Evolutionary conservation across 345 rosid genomes (phyloP).

Genomic region (Psidium guajava): DNA sequence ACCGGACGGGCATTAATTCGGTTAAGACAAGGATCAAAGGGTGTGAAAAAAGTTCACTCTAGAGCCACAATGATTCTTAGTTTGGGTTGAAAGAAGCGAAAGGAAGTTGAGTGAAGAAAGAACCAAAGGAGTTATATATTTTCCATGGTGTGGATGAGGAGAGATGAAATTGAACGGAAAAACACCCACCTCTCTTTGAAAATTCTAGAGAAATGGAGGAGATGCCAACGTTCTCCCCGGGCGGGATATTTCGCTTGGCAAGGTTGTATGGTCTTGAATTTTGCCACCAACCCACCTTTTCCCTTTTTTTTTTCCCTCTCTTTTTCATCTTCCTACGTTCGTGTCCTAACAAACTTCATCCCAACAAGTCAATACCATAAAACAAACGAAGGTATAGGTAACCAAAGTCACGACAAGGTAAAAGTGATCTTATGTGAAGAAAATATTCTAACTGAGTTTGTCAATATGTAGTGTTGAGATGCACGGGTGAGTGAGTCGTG

Average conservation of each 20-base stretch:
- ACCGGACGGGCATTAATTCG: neutral
- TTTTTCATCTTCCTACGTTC: neutral
- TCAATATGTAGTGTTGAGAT: neutral
- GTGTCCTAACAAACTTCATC: neutral
- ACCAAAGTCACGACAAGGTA: neutral
- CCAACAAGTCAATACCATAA: neutral
- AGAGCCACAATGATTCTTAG: too few species aligned
- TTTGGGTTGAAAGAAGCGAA: too few species aligned
- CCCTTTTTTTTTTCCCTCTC: too few species aligned
- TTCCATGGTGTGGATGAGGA: neutral
- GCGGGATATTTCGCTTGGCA: too few species aligned
- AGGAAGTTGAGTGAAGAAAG: too few species aligned
- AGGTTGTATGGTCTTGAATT: too few species aligned
- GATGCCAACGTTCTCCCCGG: too few species aligned
- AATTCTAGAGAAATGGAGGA: neutral
- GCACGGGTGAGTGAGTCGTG: too few species aligned
- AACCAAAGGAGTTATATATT: neutral
- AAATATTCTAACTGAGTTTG: neutral
- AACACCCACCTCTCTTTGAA: neutral
- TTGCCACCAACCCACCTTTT: too few species aligned
- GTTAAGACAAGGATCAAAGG: too few species aligned
- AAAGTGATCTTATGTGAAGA: neutral
- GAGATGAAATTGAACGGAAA: neutral
- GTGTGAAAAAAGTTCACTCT: too few species aligned
- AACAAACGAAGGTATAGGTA: neutral